Percentiles rank a stretch among this genome's conserved stretches.
phyloP scores from a whole-genome alignment of 352 stramenopile genomes.

The Phytophthora europaea region DNA sequence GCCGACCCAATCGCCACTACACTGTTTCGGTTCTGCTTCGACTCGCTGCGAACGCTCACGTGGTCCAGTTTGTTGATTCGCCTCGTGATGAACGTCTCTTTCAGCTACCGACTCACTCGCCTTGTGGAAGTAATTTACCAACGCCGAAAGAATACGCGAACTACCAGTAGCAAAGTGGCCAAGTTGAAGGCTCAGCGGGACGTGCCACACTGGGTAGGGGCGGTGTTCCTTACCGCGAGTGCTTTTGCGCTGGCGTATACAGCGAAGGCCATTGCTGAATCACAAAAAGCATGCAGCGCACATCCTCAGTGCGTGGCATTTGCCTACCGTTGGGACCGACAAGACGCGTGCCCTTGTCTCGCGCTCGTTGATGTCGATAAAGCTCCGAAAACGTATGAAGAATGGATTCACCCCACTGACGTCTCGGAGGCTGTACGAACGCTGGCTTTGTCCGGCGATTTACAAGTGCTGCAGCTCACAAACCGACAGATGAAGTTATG shows the following conservation, averaged over 20 bases:
- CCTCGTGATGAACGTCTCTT: slow-evolving; percentile 34
- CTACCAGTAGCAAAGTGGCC: not conserved
- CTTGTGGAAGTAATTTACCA: slow-evolving; percentile 30
- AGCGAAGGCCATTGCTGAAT: slow-evolving; percentile 14
- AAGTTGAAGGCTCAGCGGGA: slow-evolving; percentile 1
- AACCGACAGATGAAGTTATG: slow-evolving; percentile 26
- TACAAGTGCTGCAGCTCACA: slow-evolving; percentile 37
- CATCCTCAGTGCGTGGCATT: slow-evolving; percentile 24
- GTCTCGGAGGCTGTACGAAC: slow-evolving; percentile 13
- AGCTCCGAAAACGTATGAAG: slow-evolving; percentile 24
- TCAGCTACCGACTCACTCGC: slow-evolving; percentile 29
- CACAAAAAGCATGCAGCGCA: slow-evolving; percentile 4
- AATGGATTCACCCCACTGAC: slow-evolving; percentile 24
- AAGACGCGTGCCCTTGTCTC: slow-evolving; percentile 41
- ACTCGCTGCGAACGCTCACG: slow-evolving; percentile 28
- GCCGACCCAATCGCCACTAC: slow-evolving; percentile 22
- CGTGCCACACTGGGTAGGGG: slow-evolving; percentile 12
- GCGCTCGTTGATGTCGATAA: slow-evolving; percentile 41
- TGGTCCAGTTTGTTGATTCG: slow-evolving; percentile 18
- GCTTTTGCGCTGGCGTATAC: slow-evolving; percentile 16
- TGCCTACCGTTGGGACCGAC: slow-evolving; percentile 20
- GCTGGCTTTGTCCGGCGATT: slow-evolving; percentile 28
- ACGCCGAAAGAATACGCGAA: not conserved
- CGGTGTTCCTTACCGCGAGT: slow-evolving; percentile 9
- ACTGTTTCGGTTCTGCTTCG: slow-evolving; percentile 33